phyloP scores from a whole-genome alignment of 2,329 filamentous ascomycete species.

The Fonsecaea pedrosoi region DNA sequence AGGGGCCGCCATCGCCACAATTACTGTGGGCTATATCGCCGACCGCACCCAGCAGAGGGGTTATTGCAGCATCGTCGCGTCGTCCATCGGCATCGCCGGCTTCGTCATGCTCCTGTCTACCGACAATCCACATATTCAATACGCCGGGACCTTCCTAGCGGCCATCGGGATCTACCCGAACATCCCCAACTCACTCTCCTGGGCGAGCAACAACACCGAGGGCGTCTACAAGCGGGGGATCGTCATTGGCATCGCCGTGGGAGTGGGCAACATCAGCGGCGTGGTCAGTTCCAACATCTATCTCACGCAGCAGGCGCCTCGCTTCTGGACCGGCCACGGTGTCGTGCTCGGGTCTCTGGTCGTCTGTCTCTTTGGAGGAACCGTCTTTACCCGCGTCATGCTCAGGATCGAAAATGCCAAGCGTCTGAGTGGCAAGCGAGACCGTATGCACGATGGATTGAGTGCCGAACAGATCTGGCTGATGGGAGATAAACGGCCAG shows the following conservation, averaged over 20 bases:
- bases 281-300: constrained; percentile 80
- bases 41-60: constrained; percentile 67
- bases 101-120: constrained; percentile 75
- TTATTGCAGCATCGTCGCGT: constrained; percentile 72
- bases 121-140: constrained; percentile 16
- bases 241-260: constrained; percentile 84
- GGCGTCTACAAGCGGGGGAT: constrained; percentile 89
- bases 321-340: constrained; percentile 75
- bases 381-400: constrained; percentile 31
- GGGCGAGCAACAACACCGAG: constrained; percentile 88
- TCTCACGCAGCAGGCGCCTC: constrained; percentile 61
- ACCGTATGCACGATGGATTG: constrained; percentile 30
- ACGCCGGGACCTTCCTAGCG: constrained; percentile 78
- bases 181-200: constrained; percentile 84
- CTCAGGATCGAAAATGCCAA: constrained; percentile 31
- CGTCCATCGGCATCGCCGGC: constrained; percentile 73
- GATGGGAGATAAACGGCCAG: constrained; percentile 27
- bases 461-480: constrained; percentile 26
- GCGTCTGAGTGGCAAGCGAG: constrained; percentile 24
- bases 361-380: constrained; percentile 70
- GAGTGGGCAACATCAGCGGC: constrained; percentile 90
- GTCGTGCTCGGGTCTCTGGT: constrained; percentile 76
- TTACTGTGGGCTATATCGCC: constrained; percentile 64
- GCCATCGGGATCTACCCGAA: constrained; percentile 88
- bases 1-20: constrained; percentile 62